phyloP scores from a whole-genome alignment of 805 yeast genomes.

The Pichia exigua region DNA sequence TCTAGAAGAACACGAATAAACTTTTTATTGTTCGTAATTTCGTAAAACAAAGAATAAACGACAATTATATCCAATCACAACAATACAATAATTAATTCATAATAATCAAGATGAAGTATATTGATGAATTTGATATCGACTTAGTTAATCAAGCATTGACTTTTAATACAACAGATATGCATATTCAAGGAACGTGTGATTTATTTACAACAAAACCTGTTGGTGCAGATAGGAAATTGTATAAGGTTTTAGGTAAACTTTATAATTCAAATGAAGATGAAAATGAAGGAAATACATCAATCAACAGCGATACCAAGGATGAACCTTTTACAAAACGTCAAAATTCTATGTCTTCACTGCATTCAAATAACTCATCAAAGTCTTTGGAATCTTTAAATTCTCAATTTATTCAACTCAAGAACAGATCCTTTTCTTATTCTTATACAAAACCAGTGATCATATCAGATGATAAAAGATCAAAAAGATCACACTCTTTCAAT shows the following conservation, averaged over 20 bases:
- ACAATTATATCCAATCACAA: neutral
- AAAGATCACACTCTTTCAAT: conserved; percentile 27
- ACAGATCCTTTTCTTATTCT: conserved; percentile 27
- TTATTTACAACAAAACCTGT: conserved; percentile 91
- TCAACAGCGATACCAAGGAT: neutral
- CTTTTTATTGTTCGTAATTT: no score
- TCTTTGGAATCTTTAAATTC: conserved; percentile 19
- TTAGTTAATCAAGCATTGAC: conserved; percentile 78
- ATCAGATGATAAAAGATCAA: conserved; percentile 7
- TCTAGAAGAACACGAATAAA: no score
- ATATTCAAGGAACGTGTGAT: conserved; percentile 83
- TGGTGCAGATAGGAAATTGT: conserved; percentile 80
- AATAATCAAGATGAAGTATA: conserved; percentile 44
- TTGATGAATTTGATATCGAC: conserved; percentile 91
- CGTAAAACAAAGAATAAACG: no score
- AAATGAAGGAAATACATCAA: conserved; percentile 5
- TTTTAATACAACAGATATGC: conserved; percentile 68
- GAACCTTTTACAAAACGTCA: conserved; percentile 7
- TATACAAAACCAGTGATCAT: conserved; percentile 18
- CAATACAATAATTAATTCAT: neutral
- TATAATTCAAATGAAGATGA: conserved; percentile 14
- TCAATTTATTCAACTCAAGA: conserved; percentile 26
- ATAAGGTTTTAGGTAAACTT: conserved; percentile 76
- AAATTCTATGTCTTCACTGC: conserved; percentile 18
- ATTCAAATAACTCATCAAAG: conserved; percentile 10